Percentiles rank a stretch among this genome's conserved stretches.
phyloP scores from a whole-genome alignment of 331 rosid species.

The Phaseolus coccineus region DNA sequence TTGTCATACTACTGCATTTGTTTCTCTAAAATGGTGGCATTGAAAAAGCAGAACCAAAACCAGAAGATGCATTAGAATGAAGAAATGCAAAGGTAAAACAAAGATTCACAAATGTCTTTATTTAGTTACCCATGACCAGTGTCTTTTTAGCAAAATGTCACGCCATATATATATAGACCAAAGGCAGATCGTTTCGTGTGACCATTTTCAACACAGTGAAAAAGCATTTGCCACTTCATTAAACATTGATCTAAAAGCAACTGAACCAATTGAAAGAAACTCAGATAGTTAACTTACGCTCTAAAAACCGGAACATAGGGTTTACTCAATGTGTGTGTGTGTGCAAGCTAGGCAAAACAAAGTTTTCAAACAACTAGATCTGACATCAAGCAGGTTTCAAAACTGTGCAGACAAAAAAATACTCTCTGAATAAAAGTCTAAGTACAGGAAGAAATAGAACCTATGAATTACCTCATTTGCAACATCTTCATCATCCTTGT shows the following conservation, averaged over 20 bases:
- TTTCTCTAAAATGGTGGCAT: neutral
- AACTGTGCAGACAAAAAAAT: neutral
- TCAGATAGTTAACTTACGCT: neutral
- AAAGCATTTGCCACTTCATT: neutral
- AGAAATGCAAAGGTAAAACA: neutral
- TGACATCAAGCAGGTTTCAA: neutral
- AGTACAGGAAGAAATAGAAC: slow-evolving; percentile 27
- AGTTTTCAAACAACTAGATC: neutral
- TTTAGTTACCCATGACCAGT: neutral
- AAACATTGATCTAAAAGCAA: slow-evolving; percentile 5
- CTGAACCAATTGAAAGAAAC: neutral
- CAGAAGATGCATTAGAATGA: slow-evolving; percentile 2
- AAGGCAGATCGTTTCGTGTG: slow-evolving; percentile 2
- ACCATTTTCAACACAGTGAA: neutral
- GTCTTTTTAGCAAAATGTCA: neutral
- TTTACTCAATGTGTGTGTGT: neutral
- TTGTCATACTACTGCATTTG: neutral
- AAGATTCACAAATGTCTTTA: slow-evolving; percentile 4
- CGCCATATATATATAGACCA: neutral
- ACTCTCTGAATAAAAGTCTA: neutral
- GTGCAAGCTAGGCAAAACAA: neutral
- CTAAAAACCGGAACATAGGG: neutral
- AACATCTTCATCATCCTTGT: slow-evolving; percentile 97
- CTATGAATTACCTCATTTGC: slow-evolving; percentile 80
- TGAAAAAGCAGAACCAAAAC: slow-evolving; percentile 13